Evolutionary conservation across 2,329 filamentous ascomycete species (phyloP).

Genomic region (Fusarium guadeloupense): DNA sequence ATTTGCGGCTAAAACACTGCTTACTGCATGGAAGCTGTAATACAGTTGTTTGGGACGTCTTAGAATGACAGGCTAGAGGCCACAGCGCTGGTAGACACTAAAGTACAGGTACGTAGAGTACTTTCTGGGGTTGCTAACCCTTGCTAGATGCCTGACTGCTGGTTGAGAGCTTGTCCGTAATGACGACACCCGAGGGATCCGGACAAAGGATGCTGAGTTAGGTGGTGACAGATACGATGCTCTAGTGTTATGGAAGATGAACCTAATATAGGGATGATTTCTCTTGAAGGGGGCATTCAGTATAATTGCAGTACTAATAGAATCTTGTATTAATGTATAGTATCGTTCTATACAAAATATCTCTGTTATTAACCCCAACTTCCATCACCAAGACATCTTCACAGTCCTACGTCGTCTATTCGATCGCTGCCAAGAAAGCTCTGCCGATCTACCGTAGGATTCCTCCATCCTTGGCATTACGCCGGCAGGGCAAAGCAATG

Average conservation of each 20-base stretch:
- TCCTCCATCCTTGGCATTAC: constrained; percentile 12
- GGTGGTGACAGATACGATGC: not conserved
- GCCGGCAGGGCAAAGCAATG: not conserved
- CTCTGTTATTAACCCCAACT: constrained; percentile 8
- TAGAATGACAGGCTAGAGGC: not conserved
- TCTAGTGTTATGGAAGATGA: no score
- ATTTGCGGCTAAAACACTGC: not conserved
- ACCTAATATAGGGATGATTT: no score
- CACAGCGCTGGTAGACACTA: not conserved
- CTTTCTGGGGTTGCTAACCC: not conserved
- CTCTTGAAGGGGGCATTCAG: not conserved
- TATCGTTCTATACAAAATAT: no score
- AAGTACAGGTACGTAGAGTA: not conserved
- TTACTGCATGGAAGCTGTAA: not conserved
- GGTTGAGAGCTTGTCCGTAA: not conserved
- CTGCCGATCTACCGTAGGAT: constrained; percentile 18
- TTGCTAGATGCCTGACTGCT: not conserved
- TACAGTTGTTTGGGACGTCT: not conserved
- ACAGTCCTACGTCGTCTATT: no score
- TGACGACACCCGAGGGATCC: constrained; percentile 33
- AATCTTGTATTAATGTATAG: no score
- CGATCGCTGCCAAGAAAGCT: constrained; percentile 9
- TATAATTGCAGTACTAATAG: not conserved
- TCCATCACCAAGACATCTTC: not conserved
- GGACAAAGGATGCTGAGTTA: not conserved